Evolutionary conservation across 352 stramenopile genomes (phyloP), one percentile per base, ranked within the genome.

Genomic region (Pythium vanterpoolii): DNA sequence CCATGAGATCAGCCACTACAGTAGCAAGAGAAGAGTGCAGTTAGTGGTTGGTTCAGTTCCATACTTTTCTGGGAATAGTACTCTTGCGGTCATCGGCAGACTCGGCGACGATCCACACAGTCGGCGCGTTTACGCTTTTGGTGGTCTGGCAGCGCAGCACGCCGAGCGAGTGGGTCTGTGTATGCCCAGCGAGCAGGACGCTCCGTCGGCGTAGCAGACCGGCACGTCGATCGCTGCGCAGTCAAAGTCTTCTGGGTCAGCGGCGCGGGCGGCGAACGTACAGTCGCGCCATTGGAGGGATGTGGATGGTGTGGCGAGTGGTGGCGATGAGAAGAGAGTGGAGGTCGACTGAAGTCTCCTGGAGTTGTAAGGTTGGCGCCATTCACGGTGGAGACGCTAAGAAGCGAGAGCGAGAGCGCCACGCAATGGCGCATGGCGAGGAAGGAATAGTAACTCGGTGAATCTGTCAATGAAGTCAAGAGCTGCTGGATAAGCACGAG

Each of bases 221-320:
- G 52, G 52, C 10, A 60, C 52, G 10, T 33, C 26, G 3, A 60
- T n/a, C 26, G 52, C 34, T 11, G 52, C 52, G 52, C 52, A 60
- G 39, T 42, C 38, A 38, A 51, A 60, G 18, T 24, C 16, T 14
- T 18, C 23, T 18, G 38, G 51, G n/a, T 58, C 26, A 23, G 26
- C 39, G 21, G 18, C 38, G 9, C 4, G n/a, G 38, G 34, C 14
- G 10, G 0, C 13, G 42, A 60, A 51, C 5, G 39, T 7, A 21
- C 43, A 60, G 39, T 43, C 28, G 11, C 31, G 4, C 43, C 43
- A 49, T 19, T 18, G 1, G 43, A 49, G 43, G 11, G 43, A 49
- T 5, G 5, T 23, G 2, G 52, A 56, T 23, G 33, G 4, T 5
- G 31, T 11, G 11, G 31, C 6, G 31, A 14, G 16, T 14, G 31